Evolutionary conservation across 768 basidiomycete genomes (phyloP), one percentile per base, ranked within the genome.

Genomic region (Leucosporidium scottii): DNA sequence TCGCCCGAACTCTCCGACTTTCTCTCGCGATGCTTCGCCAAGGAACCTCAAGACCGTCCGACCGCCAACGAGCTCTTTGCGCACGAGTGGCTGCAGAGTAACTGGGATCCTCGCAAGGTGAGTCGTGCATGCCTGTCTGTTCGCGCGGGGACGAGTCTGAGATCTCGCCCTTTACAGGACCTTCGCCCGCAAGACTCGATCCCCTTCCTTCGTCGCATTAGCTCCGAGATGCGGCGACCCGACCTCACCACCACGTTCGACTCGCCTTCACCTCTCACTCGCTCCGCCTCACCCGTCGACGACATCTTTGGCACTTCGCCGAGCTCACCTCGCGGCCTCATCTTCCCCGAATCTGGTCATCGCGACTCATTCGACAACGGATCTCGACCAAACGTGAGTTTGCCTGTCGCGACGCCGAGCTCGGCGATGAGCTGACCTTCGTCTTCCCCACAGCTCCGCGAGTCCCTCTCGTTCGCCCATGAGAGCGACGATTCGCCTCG

Each of bases 161-260:
- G 18, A 10, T 7, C 3, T 56, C 67, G 59, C 61, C 4, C 36
- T 65, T 23, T 34, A 28, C 68, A 88, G 86, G 87, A 91, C 73
- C 80, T 94, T 36, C 88, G 90, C 28, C 89, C 89, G 58, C 89
- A 96, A 75, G 94, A 98, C 76, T 93, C 90, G 75, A 90, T 97
- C 47, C 94, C 94, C 15, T 96, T 96, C 82, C 82, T 96, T 18
- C 87, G 92, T 36, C 87, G 93, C 6, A 87, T 96, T 76, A 93
- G 91, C 77, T 82, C 86, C 66, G 93, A 96, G 75, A 83, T 44
- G 77, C 82, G n/a, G 30, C 4, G 55, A 30, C 55, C 49, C 18
- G 77, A 77, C 50, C 76, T 83, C 63, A 80, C 81, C 62, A 8
- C 36, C 44, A 48, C 23, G 36, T n/a, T 51, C 54, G 28, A 64